Conservation (phyloP, 768 basidiomycete species). For the Suillus ampliporus region DNA sequence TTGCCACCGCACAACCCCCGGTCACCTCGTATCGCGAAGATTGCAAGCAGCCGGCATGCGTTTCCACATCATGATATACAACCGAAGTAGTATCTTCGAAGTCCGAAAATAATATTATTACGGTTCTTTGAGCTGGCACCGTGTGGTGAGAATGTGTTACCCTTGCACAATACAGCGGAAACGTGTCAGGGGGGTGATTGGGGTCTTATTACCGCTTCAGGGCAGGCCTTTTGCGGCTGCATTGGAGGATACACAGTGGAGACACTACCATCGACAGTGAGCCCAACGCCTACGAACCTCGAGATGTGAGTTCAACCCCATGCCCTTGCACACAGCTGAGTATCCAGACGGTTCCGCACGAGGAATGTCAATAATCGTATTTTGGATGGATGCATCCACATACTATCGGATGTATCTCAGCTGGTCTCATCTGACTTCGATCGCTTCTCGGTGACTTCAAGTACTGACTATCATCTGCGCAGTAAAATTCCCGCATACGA, state of each 20-base stretch:
- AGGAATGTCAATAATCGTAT: not conserved
- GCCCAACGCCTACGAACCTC: slow-evolving; percentile 31
- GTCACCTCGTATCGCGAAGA: not conserved
- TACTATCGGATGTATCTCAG: slow-evolving; percentile 45
- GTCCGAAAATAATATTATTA: not conserved
- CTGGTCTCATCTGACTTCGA: slow-evolving; percentile 2
- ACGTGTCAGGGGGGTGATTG: slow-evolving; percentile 17
- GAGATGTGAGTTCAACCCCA: slow-evolving; percentile 43
- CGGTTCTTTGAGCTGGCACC: slow-evolving; percentile 9
- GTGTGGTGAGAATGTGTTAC: slow-evolving; percentile 11
- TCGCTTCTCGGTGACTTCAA: not conserved
- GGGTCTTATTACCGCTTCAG: slow-evolving; percentile 31
- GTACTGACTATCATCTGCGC: slow-evolving; percentile 32
- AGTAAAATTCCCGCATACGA: slow-evolving; percentile 32
- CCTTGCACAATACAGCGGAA: slow-evolving; percentile 23
- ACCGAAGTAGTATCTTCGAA: not conserved
- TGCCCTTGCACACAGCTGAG: not conserved
- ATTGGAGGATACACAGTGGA: slow-evolving; percentile 11
- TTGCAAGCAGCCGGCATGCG: not conserved
- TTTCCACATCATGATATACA: not conserved
- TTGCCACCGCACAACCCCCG: slow-evolving; percentile 12
- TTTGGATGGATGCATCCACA: slow-evolving; percentile 55
- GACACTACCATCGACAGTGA: slow-evolving; percentile 19
- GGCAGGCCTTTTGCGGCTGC: slow-evolving; percentile 26
- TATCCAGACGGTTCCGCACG: not conserved